Evolutionary conservation across 1,284 basidiomycete genomes (phyloP).

Genomic region (Sporisorium graminicola): DNA sequence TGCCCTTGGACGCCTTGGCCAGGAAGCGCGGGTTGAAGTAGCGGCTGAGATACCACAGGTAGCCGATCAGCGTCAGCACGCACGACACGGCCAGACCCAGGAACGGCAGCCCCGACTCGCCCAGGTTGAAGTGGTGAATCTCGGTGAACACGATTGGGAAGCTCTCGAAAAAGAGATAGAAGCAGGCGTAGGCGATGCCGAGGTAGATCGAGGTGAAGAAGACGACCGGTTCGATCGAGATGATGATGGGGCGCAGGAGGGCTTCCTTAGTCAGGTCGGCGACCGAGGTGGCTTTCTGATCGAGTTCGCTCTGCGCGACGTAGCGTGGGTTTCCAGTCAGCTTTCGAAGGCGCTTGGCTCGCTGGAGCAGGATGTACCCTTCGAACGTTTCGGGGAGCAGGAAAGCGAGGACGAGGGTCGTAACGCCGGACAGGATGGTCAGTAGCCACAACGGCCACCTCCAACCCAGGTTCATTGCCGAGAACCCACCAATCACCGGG

Average conservation of each 20-base stretch:
- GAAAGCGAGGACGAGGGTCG: constrained; percentile 60
- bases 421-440: constrained; percentile 53
- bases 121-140: constrained; percentile 54
- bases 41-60: constrained; percentile 37
- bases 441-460: constrained; percentile 66
- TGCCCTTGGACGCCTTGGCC: constrained; percentile 28
- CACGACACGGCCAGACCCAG: constrained; percentile 36
- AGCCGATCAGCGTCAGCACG: constrained; percentile 29
- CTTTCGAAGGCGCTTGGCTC: constrained; percentile 63
- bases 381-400: constrained; percentile 68
- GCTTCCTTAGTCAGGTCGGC: constrained; percentile 36
- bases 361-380: constrained; percentile 60
- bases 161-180: constrained; percentile 44
- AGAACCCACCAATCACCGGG: constrained; percentile 57
- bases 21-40: constrained; percentile 48
- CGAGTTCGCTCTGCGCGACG: constrained; percentile 31
- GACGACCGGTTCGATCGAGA: constrained; percentile 43
- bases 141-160: constrained; percentile 49
- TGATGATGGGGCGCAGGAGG: constrained; percentile 36
- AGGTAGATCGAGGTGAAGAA: constrained; percentile 36
- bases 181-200: constrained; percentile 26
- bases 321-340: constrained; percentile 61
- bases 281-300: constrained; percentile 20
- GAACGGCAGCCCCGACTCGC: constrained; percentile 47
- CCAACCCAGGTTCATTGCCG: constrained; percentile 64